Evolutionary conservation across 139 green algal species (phyloP), one percentile per base, ranked within the genome.

Genomic region (Trebouxia sp.): DNA sequence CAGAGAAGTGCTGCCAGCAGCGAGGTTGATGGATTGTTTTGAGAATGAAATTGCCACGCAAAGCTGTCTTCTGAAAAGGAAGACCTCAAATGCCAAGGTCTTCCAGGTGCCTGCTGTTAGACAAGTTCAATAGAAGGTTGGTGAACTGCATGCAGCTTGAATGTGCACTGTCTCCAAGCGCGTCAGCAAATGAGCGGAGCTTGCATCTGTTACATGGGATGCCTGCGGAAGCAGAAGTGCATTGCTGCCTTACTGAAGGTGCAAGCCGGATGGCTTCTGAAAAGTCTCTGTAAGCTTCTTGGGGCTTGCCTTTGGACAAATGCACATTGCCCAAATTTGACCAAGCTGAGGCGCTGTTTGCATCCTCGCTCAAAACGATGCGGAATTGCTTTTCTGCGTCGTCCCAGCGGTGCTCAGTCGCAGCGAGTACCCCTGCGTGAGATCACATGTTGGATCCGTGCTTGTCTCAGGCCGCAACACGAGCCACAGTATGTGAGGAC

Each of bases 271-370:
- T 74, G 38, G 79, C 79, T 32, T 66, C 30, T n/a, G 66, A 45
- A 38, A 83, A 83, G 37, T 83, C 79, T 35, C 55, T 53, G 35
- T 75, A 38, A 20, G 79, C 79, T 28, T 62, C 32, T 43, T 70
- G 24, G 6, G 79, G 32, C 20, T 67, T 26, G 1, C 79, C 66
- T 24, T 48, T 45, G 5, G 48, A 75, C 37, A 83, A 26, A 48
- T 83, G 79, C 22, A 83, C 79, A 72, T 83, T 83, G 48, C 67
- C 79, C 20, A 83, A 17, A 35, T 83, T 83, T 24, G 41, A 69
- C 62, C 67, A 83, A 50, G 79, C 79, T 45, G 62, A 78, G 14
- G 79, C 79, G 39, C 79, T 83, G 35, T 83, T 26, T 6, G 42
- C 48, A 17, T 83, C 79, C 12, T 72, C 20, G 26, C 58, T 30